Evolutionary conservation across 2,329 filamentous ascomycete species (phyloP).

Genomic region (Cladosporium sp.): DNA sequence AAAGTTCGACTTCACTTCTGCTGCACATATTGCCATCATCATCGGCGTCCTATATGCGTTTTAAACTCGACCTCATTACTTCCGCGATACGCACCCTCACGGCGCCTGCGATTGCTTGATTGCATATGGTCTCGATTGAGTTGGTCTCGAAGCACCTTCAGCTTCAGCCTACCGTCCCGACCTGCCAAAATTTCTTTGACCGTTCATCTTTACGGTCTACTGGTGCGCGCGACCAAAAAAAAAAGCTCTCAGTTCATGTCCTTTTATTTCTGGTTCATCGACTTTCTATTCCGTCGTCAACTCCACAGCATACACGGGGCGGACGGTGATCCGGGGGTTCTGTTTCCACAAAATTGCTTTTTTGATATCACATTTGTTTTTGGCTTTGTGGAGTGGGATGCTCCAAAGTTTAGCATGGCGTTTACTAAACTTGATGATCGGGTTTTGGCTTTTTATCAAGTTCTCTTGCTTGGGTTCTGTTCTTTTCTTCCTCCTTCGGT

Average conservation of each 20-base stretch:
- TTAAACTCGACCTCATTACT: slow-evolving; percentile 1
- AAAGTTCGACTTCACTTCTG: slow-evolving; percentile 11
- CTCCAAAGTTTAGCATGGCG: slow-evolving; percentile 15
- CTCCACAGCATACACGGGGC: slow-evolving; percentile 16
- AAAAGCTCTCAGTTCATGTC: slow-evolving; percentile 10
- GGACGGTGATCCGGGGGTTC: slow-evolving; percentile 10
- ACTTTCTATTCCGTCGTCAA: not conserved
- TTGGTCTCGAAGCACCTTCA: not conserved
- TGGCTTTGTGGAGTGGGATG: slow-evolving; percentile 8
- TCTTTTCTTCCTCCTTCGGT: not conserved
- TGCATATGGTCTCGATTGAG: not conserved
- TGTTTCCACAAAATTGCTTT: not conserved
- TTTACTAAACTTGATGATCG: slow-evolving; percentile 6
- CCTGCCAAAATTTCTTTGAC: slow-evolving; percentile 1
- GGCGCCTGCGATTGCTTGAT: slow-evolving; percentile 10
- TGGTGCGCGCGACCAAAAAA: slow-evolving; percentile 18
- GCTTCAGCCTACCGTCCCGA: not conserved
- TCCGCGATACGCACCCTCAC: slow-evolving; percentile 7
- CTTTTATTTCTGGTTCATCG: not conserved
- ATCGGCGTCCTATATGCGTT: slow-evolving; percentile 15
- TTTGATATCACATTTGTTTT: slow-evolving; percentile 19
- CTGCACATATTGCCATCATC: slow-evolving; percentile 19
- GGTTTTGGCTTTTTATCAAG: not conserved
- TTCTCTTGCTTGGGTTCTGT: not conserved
- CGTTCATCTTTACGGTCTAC: not conserved